Evolutionary conservation across 495 filamentous ascomycete genomes (phyloP).

Genomic region (Cercophora samala): DNA sequence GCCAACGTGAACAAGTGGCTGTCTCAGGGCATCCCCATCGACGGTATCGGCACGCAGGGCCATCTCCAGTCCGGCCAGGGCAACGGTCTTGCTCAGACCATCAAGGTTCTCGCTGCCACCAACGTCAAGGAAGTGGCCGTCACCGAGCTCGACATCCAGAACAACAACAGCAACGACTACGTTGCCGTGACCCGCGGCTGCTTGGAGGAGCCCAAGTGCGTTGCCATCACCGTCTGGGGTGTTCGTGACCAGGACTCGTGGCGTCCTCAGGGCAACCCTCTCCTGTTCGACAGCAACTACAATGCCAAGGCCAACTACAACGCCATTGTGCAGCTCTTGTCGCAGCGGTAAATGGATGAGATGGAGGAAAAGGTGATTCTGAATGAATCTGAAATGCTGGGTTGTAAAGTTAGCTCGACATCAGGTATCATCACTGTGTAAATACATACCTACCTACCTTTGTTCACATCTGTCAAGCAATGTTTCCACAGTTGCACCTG

Average conservation of each 20-base stretch:
- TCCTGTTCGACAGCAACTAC: slow-evolving; percentile 64
- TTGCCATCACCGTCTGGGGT: slow-evolving; percentile 76
- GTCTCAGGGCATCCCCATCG: slow-evolving; percentile 63
- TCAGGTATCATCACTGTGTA: background rate
- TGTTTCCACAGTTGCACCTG: background rate
- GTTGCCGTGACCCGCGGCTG: slow-evolving; percentile 62
- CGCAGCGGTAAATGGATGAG: slow-evolving; percentile 33
- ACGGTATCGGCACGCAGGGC: slow-evolving; percentile 67
- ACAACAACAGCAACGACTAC: slow-evolving; percentile 58
- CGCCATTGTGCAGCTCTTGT: slow-evolving; percentile 51
- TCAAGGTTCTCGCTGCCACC: slow-evolving; percentile 54
- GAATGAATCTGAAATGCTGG: background rate
- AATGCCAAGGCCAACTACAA: slow-evolving; percentile 63
- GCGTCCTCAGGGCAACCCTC: slow-evolving; percentile 56
- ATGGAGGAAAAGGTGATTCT: background rate
- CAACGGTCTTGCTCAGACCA: slow-evolving; percentile 44
- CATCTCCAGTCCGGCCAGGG: slow-evolving; percentile 55
- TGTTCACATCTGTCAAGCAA: background rate
- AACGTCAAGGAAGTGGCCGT: slow-evolving; percentile 57
- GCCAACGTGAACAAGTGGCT: slow-evolving; percentile 64
- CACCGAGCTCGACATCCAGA: slow-evolving; percentile 65
- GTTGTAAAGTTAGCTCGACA: background rate
- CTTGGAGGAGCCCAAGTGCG: slow-evolving; percentile 59
- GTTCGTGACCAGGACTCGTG: slow-evolving; percentile 67
- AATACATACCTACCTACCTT: background rate